Evolutionary conservation across 2,329 filamentous ascomycete species (phyloP).

Genomic region (Raffaelea deltoideospora): DNA sequence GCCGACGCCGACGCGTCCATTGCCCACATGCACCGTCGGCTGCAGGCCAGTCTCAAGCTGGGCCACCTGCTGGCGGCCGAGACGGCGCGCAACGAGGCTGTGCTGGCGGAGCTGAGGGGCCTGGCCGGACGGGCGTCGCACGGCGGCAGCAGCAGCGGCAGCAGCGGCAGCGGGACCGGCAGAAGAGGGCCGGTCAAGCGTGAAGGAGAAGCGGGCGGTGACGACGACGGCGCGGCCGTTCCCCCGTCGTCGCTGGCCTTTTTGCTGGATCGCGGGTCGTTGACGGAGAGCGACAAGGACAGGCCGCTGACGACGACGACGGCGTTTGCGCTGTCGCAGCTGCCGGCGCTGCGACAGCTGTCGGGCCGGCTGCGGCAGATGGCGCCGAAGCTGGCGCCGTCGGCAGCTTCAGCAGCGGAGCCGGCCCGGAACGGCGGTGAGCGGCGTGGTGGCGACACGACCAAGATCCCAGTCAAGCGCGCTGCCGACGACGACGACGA

Average conservation of each 20-base stretch:
- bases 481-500: constrained; percentile 12
- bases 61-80: constrained; percentile 56
- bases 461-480: background rate
- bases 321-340: constrained; percentile 66
- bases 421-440: too few relatives aligned
- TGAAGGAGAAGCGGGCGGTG: constrained; percentile 9
- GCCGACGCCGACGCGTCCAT: constrained; percentile 38
- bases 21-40: constrained; percentile 53
- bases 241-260: constrained; percentile 34
- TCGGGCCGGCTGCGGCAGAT: constrained; percentile 45
- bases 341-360: constrained; percentile 61
- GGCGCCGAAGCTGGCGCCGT: constrained; percentile 40
- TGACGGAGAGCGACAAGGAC: constrained; percentile 34
- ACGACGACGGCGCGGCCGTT: constrained; percentile 4
- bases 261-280: constrained; percentile 35
- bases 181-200: too few relatives aligned
- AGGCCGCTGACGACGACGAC: constrained; percentile 54
- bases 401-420: constrained; percentile 12
- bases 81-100: constrained; percentile 52
- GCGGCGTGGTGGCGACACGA: too few relatives aligned
- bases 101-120: constrained; percentile 48
- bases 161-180: too few relatives aligned
- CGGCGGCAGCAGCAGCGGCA: constrained; percentile 6
- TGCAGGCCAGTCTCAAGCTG: constrained; percentile 66
- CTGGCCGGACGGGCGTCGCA: constrained; percentile 16